These are phyloP conservation scores for Fusarium sp. DNA, from an alignment of 2,329 filamentous ascomycete genomes.

Conservation along the genomic window DNA sequence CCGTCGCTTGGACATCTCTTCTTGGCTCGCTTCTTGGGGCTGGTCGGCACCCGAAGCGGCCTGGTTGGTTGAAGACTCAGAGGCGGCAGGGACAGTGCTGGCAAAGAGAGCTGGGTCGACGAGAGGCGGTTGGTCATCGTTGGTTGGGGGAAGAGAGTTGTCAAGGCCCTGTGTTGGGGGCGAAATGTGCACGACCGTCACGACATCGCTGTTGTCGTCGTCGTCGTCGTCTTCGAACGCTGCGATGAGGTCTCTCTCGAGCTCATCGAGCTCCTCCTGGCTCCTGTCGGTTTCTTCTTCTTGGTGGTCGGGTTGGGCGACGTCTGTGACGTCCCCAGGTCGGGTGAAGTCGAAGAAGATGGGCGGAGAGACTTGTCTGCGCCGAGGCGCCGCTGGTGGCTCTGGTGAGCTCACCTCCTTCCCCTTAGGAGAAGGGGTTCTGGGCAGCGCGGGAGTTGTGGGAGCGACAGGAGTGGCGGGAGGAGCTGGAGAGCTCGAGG, in stretches of 20 bases:
- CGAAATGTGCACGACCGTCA: background rate
- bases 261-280: background rate
- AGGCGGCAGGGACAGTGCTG: background rate
- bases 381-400: background rate
- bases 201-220: background rate
- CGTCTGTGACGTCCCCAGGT: background rate
- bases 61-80: background rate
- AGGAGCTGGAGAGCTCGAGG: background rate
- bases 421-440: background rate
- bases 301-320: background rate
- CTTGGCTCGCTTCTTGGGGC: constrained; percentile 7
- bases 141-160: background rate
- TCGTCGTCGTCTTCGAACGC: background rate
- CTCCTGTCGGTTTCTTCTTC: background rate
- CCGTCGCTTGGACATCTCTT: constrained; percentile 7
- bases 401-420: background rate
- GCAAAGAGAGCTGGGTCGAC: background rate
- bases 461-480: background rate
- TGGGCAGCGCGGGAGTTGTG: background rate
- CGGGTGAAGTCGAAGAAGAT: background rate
- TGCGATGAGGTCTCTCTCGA: background rate
- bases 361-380: background rate
- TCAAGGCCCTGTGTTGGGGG: background rate
- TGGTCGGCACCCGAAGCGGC: background rate
- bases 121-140: background rate